These are phyloP conservation scores for Boeremia lycopersici DNA, from an alignment of 2,329 filamentous ascomycete species.

Conservation along the genomic window DNA sequence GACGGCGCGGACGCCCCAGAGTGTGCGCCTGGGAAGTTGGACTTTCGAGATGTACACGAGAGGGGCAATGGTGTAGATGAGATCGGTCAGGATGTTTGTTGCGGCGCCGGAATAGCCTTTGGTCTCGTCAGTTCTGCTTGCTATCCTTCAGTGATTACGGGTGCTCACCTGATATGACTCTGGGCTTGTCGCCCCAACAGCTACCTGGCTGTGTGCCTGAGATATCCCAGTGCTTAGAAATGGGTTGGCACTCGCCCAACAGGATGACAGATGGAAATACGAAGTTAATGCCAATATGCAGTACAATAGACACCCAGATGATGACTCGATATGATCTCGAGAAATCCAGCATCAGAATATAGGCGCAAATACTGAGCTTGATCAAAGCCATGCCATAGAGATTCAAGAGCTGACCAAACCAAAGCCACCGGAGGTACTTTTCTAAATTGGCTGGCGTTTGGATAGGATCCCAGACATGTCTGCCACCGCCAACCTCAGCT, in stretches of 20 bases:
- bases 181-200: constrained; percentile 32
- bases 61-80: constrained; percentile 33
- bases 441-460: constrained; percentile 26
- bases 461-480: constrained; percentile 33
- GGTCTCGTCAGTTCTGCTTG: background rate
- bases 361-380: constrained; percentile 37
- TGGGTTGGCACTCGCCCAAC: constrained; percentile 31
- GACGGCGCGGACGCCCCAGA: constrained; percentile 36
- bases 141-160: no score
- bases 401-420: constrained; percentile 33
- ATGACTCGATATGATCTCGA: constrained; percentile 27
- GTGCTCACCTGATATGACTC: constrained; percentile 28
- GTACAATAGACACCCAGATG: constrained; percentile 29
- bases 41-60: constrained; percentile 32
- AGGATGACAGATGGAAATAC: constrained; percentile 31
- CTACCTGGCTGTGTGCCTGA: constrained; percentile 25
- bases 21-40: constrained; percentile 31
- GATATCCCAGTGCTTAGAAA: constrained; percentile 32
- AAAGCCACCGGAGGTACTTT: constrained; percentile 26
- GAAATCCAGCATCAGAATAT: constrained; percentile 36
- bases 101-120: constrained; percentile 33
- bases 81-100: constrained; percentile 33
- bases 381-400: constrained; percentile 37
- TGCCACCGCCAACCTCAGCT: constrained; percentile 26
- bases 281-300: constrained; percentile 31